phyloP scores from a whole-genome alignment of 306 rosid genomes.

The Arachis stenosperma region DNA sequence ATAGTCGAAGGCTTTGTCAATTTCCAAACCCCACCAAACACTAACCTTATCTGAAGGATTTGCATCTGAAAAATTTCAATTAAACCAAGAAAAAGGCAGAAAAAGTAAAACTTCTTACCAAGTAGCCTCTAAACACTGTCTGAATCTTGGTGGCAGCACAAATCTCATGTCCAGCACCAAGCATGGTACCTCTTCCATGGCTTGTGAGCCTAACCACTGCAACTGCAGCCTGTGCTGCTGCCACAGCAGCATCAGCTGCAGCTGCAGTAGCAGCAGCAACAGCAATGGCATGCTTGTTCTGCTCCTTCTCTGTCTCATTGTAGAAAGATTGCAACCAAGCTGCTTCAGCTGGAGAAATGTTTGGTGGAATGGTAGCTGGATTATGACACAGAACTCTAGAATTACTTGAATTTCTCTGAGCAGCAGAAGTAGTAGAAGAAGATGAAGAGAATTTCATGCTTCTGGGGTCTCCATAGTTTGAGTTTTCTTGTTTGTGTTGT shows the following conservation, averaged over 20 bases:
- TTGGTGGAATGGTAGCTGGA: slow-evolving; percentile 78
- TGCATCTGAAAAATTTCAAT: not conserved
- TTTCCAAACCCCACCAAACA: not conserved
- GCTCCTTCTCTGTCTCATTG: slow-evolving; percentile 67
- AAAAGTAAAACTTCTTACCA: slow-evolving; percentile 47
- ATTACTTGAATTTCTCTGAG: slow-evolving; percentile 37
- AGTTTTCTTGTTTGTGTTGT: slow-evolving; percentile 38
- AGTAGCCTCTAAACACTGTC: slow-evolving; percentile 69
- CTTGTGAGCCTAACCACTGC: slow-evolving; percentile 82
- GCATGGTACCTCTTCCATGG: slow-evolving; percentile 75
- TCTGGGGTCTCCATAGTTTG: slow-evolving; percentile 38
- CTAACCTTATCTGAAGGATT: not conserved
- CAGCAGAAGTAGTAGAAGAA: not conserved
- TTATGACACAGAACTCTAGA: slow-evolving; percentile 55
- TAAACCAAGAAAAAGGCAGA: not conserved
- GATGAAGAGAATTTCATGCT: slow-evolving; percentile 30
- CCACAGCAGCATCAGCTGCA: slow-evolving; percentile 88
- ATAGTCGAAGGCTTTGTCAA: not conserved
- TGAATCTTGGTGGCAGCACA: slow-evolving; percentile 84
- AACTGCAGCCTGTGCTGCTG: slow-evolving; percentile 87
- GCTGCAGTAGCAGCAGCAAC: slow-evolving; percentile 90
- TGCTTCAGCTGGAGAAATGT: slow-evolving; percentile 75
- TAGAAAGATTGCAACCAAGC: slow-evolving; percentile 73
- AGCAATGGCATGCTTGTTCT: slow-evolving; percentile 88
- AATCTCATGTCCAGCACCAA: slow-evolving; percentile 60